A percentile compares a stretch with the other conserved stretches of the same genome.
Evolutionary conservation across 2,329 filamentous ascomycete genomes (phyloP).

Genomic region (Metarhizium brunneum): DNA sequence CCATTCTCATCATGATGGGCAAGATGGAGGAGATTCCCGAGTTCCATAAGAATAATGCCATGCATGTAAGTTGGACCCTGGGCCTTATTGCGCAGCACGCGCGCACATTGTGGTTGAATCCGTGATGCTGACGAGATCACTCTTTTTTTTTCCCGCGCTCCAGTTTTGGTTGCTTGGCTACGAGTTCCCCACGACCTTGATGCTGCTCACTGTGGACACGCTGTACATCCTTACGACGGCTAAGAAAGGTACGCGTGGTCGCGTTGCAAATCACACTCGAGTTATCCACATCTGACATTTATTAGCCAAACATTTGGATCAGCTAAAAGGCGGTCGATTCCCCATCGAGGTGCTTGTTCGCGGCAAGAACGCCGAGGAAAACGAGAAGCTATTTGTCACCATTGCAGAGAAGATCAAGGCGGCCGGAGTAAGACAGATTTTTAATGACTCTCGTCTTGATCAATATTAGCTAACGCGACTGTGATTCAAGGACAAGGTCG

Average conservation of each 20-base stretch:
- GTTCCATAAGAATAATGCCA: slow-evolving; percentile 92
- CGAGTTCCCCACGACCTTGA: slow-evolving; percentile 92
- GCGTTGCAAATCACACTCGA: background rate
- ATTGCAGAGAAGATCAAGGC: slow-evolving; percentile 80
- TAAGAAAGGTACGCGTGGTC: slow-evolving; percentile 70
- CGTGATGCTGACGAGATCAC: background rate
- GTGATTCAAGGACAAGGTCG: slow-evolving; percentile 68
- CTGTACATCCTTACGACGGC: slow-evolving; percentile 91
- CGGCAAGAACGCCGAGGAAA: slow-evolving; percentile 84
- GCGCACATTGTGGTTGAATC: background rate
- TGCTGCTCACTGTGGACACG: slow-evolving; percentile 81
- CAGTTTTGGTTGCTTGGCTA: slow-evolving; percentile 98
- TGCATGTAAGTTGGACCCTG: slow-evolving; percentile 59
- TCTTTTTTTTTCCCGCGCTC: slow-evolving; percentile 1
- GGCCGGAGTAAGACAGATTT: slow-evolving; percentile 58
- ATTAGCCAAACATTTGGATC: slow-evolving; percentile 82
- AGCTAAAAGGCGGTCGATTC: slow-evolving; percentile 83
- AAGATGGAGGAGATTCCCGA: slow-evolving; percentile 83
- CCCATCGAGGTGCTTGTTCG: slow-evolving; percentile 86
- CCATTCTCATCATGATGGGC: slow-evolving; percentile 85
- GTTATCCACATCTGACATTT: slow-evolving; percentile 18
- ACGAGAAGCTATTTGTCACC: slow-evolving; percentile 80
- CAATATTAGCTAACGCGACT: slow-evolving; percentile 4
- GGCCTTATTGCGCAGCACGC: background rate
- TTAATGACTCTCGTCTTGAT: background rate